Base-by-base conservation (phyloP, 257 asterid species). In the Eucommia ulmoides region DNA sequence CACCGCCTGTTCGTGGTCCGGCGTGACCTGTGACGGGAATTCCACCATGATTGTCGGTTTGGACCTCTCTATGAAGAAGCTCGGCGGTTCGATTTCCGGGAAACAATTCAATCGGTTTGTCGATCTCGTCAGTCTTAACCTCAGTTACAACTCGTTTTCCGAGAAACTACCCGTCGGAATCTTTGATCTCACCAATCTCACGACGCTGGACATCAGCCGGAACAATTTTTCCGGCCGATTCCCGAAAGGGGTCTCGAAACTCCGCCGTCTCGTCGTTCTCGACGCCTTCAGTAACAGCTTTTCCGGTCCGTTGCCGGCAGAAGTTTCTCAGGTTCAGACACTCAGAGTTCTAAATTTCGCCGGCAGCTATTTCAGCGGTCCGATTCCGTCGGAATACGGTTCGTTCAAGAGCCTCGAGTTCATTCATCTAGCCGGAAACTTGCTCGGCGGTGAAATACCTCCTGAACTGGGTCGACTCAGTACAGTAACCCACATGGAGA, bases 221-320 rank as follows among this genome's bases (percentile, higher is more conserved):
- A 91, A 91, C 82, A 91, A 91, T 46, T 91, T 91, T 18, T 86
- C 99, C 11, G 96, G 92, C 20, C 61, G 47, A 21, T 91, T 91
- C n/a, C 99, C 99, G 0, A 15, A n/a, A 48, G 99, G 99, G 58
- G 67, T 81, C 53, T 67, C 92, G 7, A 66, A 56, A 50, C 79
- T 83, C 5, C 19, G 48, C 10, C 58, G 64, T 23, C 68, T 91
- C 25, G 78, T 61, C 22, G 77, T 68, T 65, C 96, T 91, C 63
- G 95, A 91, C 69, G 99, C 95, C 56, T 83, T 91, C 66, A 91
- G 99, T 67, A 91, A 91, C 68, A 83, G 96, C 69, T 91, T 91
- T 62, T 71, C 95, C 1, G 99, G 99, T 0, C 71, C 73, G 8
- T 73, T 91, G 17, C 96, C 99, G 0, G 24, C 60, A 0, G 99